Evolutionary conservation across 23 red algal species (phyloP), one percentile per base, ranked within the genome.

Genomic region (Agarophyton chilense): DNA sequence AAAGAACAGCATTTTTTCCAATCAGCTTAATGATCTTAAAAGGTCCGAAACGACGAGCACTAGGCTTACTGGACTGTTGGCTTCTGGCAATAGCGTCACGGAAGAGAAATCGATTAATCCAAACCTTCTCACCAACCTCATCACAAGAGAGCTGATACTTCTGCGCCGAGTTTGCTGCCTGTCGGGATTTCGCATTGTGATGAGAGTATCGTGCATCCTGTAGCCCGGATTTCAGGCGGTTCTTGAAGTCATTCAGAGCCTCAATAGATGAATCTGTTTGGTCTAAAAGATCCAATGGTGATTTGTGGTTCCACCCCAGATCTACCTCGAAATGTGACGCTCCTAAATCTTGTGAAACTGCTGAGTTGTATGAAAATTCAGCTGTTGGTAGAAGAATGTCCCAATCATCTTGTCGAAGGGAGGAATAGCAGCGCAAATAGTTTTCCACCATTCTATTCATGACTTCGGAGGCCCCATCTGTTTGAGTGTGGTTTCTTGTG

Each of bases 311-410:
- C 78, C 52, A 82, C 14, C 78, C 52, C 49, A 82, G 52, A 52
- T 82, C 78, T 35, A 82, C 4, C 34, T 82, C 78, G 29, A 82
- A 82, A 40, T 47, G 78, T 64, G 52, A 82, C 28, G 61, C 61
- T 34, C 32, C n/a, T 10, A 82, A 10, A 24, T 71, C 81, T 12
- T 67, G 5, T 17, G 36, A 19, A 26, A 32, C 22, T 25, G 57
- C 81, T 19, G 57, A 86, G 50, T 86, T 86, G 81, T 72, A 86
- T 25, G 61, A 56, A 51, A 86, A 86, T 44, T 86, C 81, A 4
- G 81, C 81, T 18, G 43, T 12, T 46, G 62, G 38, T 5, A 86
- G 43, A 19, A 86, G 42, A 5, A 14, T 0, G 0, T 86, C 81
- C 57, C 60, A 86, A 34, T 86, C 28, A 71, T 71, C 44, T 53